Evolutionary conservation across 164 flowering plant species (phyloP).

Genomic region (Umbellularia californica): DNA sequence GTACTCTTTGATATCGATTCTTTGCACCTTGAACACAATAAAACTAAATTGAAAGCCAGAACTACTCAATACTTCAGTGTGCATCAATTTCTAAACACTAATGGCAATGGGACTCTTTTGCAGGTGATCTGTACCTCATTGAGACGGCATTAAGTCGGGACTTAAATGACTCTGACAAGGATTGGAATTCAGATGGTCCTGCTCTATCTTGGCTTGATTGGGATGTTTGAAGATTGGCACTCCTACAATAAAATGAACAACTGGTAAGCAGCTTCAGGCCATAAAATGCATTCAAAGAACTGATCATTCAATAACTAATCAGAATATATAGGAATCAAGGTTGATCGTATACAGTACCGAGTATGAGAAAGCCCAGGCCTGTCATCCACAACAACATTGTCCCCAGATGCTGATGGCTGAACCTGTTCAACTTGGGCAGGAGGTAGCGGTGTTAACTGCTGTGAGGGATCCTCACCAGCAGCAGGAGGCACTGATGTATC

Average conservation of each 20-base stretch:
- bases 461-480: constrained; percentile 31
- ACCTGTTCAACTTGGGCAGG: constrained; percentile 32
- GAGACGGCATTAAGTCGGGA: constrained; percentile 71
- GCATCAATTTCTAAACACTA: too few species aligned
- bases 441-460: constrained; percentile 17
- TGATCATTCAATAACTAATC: background rate
- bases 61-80: background rate
- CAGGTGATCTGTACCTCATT: constrained; percentile 34
- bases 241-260: constrained; percentile 20
- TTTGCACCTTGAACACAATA: constrained; percentile 39
- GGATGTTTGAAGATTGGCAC: constrained; percentile 40
- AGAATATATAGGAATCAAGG: constrained; percentile 4
- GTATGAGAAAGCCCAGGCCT: constrained; percentile 25
- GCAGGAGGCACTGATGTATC: constrained; percentile 28
- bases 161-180: constrained; percentile 72
- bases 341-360: constrained; percentile 28
- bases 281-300: constrained; percentile 3
- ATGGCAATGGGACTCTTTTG: too few species aligned
- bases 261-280: background rate
- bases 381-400: constrained; percentile 20
- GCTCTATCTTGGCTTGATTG: constrained; percentile 52
- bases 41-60: background rate
- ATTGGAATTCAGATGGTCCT: constrained; percentile 83
- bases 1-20: constrained; percentile 78
- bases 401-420: constrained; percentile 42